Conservation (phyloP, 2,329 filamentous ascomycete genomes). For the Beauveria asiatica region DNA sequence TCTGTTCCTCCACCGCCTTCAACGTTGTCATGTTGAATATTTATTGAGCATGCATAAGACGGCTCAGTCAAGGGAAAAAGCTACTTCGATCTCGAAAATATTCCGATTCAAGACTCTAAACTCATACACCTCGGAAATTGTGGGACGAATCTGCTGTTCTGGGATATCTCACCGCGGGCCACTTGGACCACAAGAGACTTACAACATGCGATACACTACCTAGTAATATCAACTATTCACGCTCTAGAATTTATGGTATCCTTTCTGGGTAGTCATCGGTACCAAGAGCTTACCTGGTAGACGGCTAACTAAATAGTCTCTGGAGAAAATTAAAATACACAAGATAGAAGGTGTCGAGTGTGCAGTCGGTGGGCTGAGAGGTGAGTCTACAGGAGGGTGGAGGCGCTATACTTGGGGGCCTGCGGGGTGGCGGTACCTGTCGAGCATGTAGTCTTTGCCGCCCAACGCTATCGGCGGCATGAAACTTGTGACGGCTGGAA, state of each 20-base stretch:
- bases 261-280: not conserved
- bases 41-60: not conserved
- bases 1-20: slow-evolving; percentile 1
- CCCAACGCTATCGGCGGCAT: too few relatives aligned
- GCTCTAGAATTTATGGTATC: too few relatives aligned
- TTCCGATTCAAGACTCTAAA: not conserved
- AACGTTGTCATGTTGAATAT: not conserved
- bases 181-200: not conserved
- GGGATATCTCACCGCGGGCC: not conserved
- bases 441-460: too few relatives aligned
- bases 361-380: too few relatives aligned
- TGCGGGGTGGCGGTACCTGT: too few relatives aligned
- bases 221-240: not conserved
- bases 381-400: too few relatives aligned
- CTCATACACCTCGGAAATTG: not conserved
- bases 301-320: too few relatives aligned
- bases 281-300: too few relatives aligned
- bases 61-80: not conserved
- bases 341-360: not conserved
- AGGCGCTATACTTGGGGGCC: too few relatives aligned
- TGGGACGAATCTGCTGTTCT: too few relatives aligned
- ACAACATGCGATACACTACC: not conserved
- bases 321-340: too few relatives aligned
- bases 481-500: too few relatives aligned
- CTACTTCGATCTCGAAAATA: not conserved